Conservation (phyloP, 192 early-diverging fungal genomes). For the Allomyces arbusculus region DNA sequence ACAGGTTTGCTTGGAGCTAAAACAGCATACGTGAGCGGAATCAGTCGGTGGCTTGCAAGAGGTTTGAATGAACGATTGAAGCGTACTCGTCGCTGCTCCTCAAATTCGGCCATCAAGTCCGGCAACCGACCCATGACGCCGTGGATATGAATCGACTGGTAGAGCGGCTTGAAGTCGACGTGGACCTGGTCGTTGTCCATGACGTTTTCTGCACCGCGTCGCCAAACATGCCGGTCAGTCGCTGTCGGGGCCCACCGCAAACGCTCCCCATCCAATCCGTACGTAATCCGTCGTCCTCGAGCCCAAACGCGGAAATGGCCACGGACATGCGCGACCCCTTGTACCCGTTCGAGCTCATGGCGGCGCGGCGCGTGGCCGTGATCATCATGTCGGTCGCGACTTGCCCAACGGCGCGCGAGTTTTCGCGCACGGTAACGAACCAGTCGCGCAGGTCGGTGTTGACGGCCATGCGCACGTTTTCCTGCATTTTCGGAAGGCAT, state of each 20-base stretch:
- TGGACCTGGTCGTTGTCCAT: conserved; percentile 46
- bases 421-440: conserved; percentile 68
- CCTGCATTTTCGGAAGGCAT: conserved; percentile 75
- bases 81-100: conserved; percentile 61
- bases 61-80: not conserved
- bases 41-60: too few relatives aligned
- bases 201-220: conserved; percentile 4
- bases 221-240: too few relatives aligned
- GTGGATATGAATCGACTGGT: conserved; percentile 90
- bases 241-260: too few relatives aligned
- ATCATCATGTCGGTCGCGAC: conserved; percentile 41
- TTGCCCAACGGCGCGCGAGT: conserved; percentile 58
- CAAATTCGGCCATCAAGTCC: conserved; percentile 70
- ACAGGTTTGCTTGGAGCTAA: conserved; percentile 66
- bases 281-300: too few relatives aligned
- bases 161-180: conserved; percentile 85
- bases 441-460: conserved; percentile 76
- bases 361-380: conserved; percentile 1
- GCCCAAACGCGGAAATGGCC: conserved; percentile 1
- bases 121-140: conserved; percentile 71
- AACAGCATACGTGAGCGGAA: too few relatives aligned
- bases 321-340: conserved; percentile 10
- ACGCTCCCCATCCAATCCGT: too few relatives aligned
- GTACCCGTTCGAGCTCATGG: conserved; percentile 4
- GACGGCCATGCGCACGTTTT: conserved; percentile 38